These are phyloP conservation scores for Rosa chinensis DNA, from an alignment of 306 rosid species.

Conservation along the genomic window DNA sequence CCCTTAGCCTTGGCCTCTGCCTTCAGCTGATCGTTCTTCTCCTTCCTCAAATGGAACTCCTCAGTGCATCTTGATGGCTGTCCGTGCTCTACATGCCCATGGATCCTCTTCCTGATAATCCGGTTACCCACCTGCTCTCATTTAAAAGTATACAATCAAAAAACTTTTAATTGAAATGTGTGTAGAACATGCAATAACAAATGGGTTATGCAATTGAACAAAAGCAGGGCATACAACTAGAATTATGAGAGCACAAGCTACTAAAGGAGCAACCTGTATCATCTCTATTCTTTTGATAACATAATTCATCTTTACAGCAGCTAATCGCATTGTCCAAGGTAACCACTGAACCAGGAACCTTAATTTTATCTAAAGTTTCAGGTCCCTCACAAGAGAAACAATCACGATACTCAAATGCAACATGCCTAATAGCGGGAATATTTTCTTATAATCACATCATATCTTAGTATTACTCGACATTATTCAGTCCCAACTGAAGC, in stretches of 20 bases:
- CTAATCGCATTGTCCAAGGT: no score
- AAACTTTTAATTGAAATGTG: neutral
- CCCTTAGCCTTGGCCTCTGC: constrained; percentile 85
- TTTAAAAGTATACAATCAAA: neutral
- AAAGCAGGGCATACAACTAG: neutral
- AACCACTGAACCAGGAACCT: no score
- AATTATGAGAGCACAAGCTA: neutral
- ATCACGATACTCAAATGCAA: no score
- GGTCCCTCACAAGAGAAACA: no score
- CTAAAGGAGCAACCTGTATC: neutral
- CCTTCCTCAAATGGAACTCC: constrained; percentile 68
- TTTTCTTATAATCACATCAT: no score
- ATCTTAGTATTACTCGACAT: no score
- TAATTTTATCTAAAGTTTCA: no score
- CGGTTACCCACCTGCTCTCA: constrained; percentile 66
- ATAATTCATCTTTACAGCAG: no score
- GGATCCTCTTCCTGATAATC: constrained; percentile 80
- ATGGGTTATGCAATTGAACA: neutral
- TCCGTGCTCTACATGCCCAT: constrained; percentile 93
- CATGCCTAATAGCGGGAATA: no score
- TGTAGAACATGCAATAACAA: neutral
- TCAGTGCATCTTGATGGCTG: constrained; percentile 80
- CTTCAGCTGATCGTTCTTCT: constrained; percentile 70
- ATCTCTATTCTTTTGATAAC: no score
- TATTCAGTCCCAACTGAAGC: no score